A percentile compares a stretch with the other conserved stretches of the same genome.
These are phyloP conservation scores for Ustilago vetiveriae DNA, from an alignment of 1,284 basidiomycete species.

Conservation along the genomic window DNA sequence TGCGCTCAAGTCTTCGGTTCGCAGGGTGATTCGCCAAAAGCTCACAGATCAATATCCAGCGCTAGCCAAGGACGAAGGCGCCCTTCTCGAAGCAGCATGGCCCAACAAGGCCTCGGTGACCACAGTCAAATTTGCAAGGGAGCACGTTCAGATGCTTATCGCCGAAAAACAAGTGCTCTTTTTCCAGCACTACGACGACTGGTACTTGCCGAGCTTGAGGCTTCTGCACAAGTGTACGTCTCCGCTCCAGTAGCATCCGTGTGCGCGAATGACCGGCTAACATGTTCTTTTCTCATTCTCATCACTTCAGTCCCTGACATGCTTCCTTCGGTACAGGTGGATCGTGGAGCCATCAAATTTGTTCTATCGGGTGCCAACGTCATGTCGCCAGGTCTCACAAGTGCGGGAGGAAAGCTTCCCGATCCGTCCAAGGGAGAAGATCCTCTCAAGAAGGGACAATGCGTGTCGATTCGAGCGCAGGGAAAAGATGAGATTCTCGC, in stretches of 20 bases:
- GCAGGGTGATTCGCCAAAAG: constrained; percentile 83
- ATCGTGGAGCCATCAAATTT: constrained; percentile 97
- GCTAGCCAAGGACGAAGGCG: constrained; percentile 71
- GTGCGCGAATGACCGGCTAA: too few relatives aligned
- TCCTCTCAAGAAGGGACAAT: constrained; percentile 75
- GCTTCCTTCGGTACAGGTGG: constrained; percentile 86
- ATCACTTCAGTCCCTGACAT: constrained; percentile 70
- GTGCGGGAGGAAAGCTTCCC: constrained; percentile 87
- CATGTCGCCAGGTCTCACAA: constrained; percentile 84
- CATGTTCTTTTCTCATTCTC: too few relatives aligned
- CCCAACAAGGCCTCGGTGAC: constrained; percentile 96
- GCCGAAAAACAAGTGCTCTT: constrained; percentile 86
- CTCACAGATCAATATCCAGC: constrained; percentile 84
- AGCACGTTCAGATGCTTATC: constrained; percentile 92
- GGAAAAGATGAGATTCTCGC: constrained; percentile 94
- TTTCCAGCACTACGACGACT: constrained; percentile 97
- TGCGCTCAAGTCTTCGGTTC: constrained; percentile 93
- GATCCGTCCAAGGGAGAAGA: constrained; percentile 72
- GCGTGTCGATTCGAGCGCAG: constrained; percentile 90
- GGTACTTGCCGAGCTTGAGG: constrained; percentile 85
- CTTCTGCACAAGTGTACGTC: constrained; percentile 85
- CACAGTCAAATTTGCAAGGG: constrained; percentile 89
- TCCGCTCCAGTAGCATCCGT: too few relatives aligned
- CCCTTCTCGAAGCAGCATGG: constrained; percentile 86
- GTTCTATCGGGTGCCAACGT: constrained; percentile 77